These are phyloP conservation scores for Pythium sp. DNA, from an alignment of 352 stramenopile genomes.

Conservation along the genomic window DNA sequence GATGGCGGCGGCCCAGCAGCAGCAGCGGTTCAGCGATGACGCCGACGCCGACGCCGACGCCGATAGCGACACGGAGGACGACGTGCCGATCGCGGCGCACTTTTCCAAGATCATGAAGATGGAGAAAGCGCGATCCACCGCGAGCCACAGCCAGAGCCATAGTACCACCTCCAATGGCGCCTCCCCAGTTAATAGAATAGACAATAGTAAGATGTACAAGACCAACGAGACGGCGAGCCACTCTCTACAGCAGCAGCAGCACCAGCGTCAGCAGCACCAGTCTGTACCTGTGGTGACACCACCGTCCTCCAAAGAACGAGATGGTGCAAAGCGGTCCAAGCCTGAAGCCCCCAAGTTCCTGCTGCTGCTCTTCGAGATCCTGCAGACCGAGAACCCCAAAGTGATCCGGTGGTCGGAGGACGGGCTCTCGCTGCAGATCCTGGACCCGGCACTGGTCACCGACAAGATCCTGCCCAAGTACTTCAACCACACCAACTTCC, in stretches of 20 bases:
- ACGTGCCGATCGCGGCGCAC: conserved; percentile 12
- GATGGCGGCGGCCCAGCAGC: background rate
- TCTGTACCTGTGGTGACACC: background rate
- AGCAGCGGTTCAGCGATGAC: conserved; percentile 10
- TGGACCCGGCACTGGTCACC: conserved; percentile 48
- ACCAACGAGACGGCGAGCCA: background rate
- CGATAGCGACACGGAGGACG: conserved; percentile 17
- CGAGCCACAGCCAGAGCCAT: background rate
- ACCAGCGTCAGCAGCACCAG: conserved; percentile 1
- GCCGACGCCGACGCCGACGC: background rate
- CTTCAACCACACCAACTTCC: conserved; percentile 89
- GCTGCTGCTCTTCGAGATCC: conserved; percentile 51
- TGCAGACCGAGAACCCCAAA: conserved; percentile 41
- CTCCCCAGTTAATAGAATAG: conserved; percentile 8
- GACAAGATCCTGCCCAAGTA: conserved; percentile 81
- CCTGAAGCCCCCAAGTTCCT: conserved; percentile 53
- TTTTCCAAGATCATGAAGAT: conserved; percentile 16
- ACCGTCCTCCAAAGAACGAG: conserved; percentile 2
- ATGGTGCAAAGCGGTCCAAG: conserved; percentile 28
- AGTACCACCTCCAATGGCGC: background rate
- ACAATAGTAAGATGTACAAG: conserved; percentile 7
- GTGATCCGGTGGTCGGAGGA: conserved; percentile 56
- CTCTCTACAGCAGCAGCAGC: conserved; percentile 7
- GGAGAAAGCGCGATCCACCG: conserved; percentile 4
- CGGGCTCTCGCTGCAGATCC: conserved; percentile 43